Evolutionary conservation across 257 asterid genomes (phyloP), one percentile per base, ranked within the genome.

Genomic region (Solanum dulcamara): DNA sequence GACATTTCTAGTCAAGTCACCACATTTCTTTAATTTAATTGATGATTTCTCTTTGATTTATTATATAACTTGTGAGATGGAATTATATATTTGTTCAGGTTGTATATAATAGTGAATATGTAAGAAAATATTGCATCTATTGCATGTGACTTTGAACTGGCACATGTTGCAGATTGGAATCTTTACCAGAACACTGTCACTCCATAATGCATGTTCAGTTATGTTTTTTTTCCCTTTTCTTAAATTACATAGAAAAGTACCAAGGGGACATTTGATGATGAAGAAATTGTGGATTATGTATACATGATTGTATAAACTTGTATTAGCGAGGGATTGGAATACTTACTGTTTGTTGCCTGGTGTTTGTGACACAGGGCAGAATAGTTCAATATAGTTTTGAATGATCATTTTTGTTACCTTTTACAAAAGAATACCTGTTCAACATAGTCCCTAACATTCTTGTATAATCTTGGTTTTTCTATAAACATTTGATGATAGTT

Each of bases 401-500:
- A 51, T 50, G 22, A 50, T 50, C 5, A 50, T 51, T 17, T 18
- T 51, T 51, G 59, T 18, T 18, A 50, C 57, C 22, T 50, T 50
- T 2, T 8, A 50, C 57, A 50, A 17, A 50, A 50, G 83, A 59
- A 91, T 9, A 80, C 55, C 55, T 48, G 77, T 1, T 75, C 85
- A 84, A 48, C 70, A 57, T 86, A 90, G 48, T 89, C 80, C 64
- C 84, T 88, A 32, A 88, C 33, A 5, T 79, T 88, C 33, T 86
- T 86, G 87, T 87, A 92, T n/a, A 86, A 6, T 81, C 84, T 89
- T 4, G 94, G 90, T 32, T 84, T 88, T 10, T 44, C 48, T 7
- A 38, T 38, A 38, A 38, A 38, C 42, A 38, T 38, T 38, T 38
- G 42, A 9, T 38, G 42, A 38, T 38, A 6, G 10, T 38, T 6